phyloP scores from a whole-genome alignment of 2,329 filamentous ascomycete genomes.

The Microsporum ferrugineum region DNA sequence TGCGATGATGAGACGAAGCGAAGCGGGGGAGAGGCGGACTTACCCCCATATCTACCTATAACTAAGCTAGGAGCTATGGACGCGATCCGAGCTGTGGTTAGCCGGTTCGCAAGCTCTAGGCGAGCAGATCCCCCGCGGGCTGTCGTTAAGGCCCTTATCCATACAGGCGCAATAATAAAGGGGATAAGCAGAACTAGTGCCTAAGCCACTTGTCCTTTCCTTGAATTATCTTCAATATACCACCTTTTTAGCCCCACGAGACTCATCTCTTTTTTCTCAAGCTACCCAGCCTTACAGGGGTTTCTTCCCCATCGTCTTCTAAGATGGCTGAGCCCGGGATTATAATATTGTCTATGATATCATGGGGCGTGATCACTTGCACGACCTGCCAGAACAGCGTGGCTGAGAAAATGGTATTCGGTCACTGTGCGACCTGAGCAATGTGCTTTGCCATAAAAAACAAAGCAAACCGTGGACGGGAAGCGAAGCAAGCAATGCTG shows the following conservation, averaged over 20 bases:
- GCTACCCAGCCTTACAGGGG: neutral
- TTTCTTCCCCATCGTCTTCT: too few species aligned
- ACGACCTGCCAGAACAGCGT: neutral
- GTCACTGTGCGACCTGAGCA: neutral
- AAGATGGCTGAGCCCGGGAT: neutral
- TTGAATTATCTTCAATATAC: neutral
- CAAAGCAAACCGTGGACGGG: neutral
- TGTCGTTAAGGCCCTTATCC: neutral
- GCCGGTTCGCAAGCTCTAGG: neutral
- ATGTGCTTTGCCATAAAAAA: neutral
- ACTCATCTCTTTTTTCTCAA: neutral
- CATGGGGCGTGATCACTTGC: constrained; percentile 2
- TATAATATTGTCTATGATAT: neutral
- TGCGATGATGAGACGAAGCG: neutral
- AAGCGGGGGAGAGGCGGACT: neutral
- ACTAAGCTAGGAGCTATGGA: neutral
- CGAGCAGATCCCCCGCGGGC: constrained; percentile 1
- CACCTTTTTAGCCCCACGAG: neutral
- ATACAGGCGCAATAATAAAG: neutral
- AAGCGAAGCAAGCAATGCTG: neutral
- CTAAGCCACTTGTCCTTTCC: neutral
- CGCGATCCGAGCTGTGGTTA: neutral
- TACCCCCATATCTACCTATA: neutral
- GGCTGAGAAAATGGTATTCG: neutral
- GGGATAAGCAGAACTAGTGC: neutral